Percentiles rank a stretch among this genome's conserved stretches.
Evolutionary conservation across 2,329 filamentous ascomycete genomes (phyloP).

Genomic region (Calonectria pseudoreteaudii): DNA sequence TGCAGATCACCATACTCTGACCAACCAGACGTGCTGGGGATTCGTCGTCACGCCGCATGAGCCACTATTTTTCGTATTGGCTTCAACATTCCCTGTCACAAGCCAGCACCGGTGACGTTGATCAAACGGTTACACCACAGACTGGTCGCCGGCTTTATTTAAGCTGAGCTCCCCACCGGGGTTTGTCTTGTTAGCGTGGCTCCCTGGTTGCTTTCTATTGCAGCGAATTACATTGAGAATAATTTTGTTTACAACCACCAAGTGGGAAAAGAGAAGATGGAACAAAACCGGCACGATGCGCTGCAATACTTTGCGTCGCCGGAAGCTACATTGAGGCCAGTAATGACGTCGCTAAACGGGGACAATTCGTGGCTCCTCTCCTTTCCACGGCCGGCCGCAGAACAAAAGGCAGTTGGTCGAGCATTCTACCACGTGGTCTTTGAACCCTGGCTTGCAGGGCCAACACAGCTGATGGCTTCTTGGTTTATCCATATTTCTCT

Average conservation of each 20-base stretch:
- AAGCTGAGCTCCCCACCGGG: neutral
- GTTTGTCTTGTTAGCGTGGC: neutral
- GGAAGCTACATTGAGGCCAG: slow-evolving; percentile 32
- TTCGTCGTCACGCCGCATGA: neutral
- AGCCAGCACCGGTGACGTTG: neutral
- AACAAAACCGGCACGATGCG: neutral
- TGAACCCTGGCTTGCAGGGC: slow-evolving; percentile 49
- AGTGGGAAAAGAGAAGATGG: neutral
- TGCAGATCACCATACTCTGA: neutral
- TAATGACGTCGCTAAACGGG: slow-evolving; percentile 48
- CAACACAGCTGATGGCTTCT: slow-evolving; percentile 27
- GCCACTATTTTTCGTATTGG: neutral
- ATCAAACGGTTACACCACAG: neutral
- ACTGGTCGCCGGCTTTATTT: neutral
- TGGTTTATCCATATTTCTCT: slow-evolving; percentile 40
- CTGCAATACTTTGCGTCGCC: slow-evolving; percentile 8
- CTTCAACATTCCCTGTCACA: neutral
- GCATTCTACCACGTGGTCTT: slow-evolving; percentile 48
- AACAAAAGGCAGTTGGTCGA: slow-evolving; percentile 33
- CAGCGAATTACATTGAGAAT: neutral
- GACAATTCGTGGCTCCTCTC: slow-evolving; percentile 51
- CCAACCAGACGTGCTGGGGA: neutral
- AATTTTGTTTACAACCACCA: neutral
- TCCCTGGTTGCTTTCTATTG: neutral
- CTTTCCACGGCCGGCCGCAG: slow-evolving; percentile 43